Percentiles rank a stretch among this genome's conserved stretches.
These are phyloP conservation scores for Rutstroemia sp. DNA, from an alignment of 2,329 filamentous ascomycete species.

Conservation along the genomic window DNA sequence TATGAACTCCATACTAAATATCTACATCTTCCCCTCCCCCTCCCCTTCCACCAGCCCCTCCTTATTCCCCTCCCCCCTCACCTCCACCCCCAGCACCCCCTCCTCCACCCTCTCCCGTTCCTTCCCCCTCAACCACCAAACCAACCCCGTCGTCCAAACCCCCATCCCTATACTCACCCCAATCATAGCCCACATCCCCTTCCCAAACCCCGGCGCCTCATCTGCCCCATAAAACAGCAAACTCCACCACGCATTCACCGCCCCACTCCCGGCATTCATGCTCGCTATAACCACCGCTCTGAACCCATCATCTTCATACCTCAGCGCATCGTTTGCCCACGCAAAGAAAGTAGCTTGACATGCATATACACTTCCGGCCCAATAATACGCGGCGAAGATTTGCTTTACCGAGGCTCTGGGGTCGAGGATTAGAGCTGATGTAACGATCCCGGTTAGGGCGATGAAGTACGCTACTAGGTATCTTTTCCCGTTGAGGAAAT, in stretches of 20 bases:
- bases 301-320: conserved; percentile 55
- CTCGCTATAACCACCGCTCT: conserved; percentile 61
- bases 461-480: conserved; percentile 63
- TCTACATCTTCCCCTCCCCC: not conserved
- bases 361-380: conserved; percentile 62
- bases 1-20: no score
- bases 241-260: conserved; percentile 67
- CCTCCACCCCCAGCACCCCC: no score
- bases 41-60: not conserved
- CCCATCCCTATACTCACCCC: conserved; percentile 51
- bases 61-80: not conserved
- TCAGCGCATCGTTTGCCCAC: conserved; percentile 62
- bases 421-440: conserved; percentile 51
- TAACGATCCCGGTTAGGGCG: conserved; percentile 54
- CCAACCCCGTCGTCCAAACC: conserved; percentile 49
- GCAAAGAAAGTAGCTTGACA: conserved; percentile 70
- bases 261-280: conserved; percentile 64
- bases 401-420: conserved; percentile 35
- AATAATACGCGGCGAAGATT: conserved; percentile 63
- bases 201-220: conserved; percentile 47
- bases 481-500: conserved; percentile 54
- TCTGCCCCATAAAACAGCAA: conserved; percentile 63
- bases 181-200: conserved; percentile 71
- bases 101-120: conserved; percentile 26
- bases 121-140: conserved; percentile 37